Conservation (phyloP, 139 green algal species). For the Yamagishiella unicocca region DNA sequence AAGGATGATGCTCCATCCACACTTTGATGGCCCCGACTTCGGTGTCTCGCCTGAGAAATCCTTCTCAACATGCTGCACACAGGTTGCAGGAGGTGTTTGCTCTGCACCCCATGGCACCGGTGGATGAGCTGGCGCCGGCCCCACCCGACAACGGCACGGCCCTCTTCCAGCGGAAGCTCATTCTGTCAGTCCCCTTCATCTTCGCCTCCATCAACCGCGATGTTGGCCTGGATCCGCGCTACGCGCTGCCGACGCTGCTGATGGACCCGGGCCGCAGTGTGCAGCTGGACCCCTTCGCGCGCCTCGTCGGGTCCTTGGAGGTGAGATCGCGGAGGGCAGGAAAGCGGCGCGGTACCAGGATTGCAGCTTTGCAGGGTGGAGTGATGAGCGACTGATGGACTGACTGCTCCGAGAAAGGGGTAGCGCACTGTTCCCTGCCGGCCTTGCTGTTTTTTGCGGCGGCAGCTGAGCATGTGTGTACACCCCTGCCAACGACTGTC, state of each 20-base stretch:
- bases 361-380: not conserved
- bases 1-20: too few relatives aligned
- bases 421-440: too few relatives aligned
- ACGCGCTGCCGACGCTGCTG: not conserved
- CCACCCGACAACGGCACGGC: not conserved
- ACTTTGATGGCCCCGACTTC: too few relatives aligned
- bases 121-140: not conserved
- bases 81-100: constrained; percentile 13
- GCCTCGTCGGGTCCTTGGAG: not conserved
- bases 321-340: not conserved
- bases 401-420: too few relatives aligned
- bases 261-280: not conserved
- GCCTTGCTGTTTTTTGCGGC: too few relatives aligned
- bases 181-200: not conserved
- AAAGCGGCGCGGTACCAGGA: not conserved
- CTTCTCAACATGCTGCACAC: not conserved
- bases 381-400: too few relatives aligned
- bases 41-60: too few relatives aligned
- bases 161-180: not conserved
- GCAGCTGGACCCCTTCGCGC: not conserved
- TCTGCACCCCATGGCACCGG: not conserved
- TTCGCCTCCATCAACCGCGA: not conserved
- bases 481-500: too few relatives aligned
- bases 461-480: too few relatives aligned
- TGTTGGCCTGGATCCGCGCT: not conserved